Base-by-base conservation (phyloP, 139 green algal genomes). In the Auxenochlorella protothecoides region DNA sequence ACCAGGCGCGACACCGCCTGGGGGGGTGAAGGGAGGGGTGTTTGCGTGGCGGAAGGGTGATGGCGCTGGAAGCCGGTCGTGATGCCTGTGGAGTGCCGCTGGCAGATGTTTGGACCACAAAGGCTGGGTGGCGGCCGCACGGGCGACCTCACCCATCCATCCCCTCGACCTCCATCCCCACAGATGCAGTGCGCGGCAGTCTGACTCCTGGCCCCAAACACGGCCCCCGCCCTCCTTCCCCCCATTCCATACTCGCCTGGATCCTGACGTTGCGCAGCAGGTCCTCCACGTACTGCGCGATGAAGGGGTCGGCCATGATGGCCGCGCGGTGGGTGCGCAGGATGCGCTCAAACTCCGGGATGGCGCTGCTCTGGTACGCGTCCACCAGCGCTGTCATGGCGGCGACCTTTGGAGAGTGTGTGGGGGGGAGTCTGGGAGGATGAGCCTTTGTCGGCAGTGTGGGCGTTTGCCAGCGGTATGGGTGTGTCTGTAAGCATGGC, bases 301-400 rank as follows among this genome's bases (percentile, higher is more conserved):
- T 96, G 83, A 98, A 99, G 10, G 86, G 68, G 79, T 98, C 94
- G n/a, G 92, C 94, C 86, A 96, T 91, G 75, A 99, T 94, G 44
- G 89, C 64, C 15, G n/a, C 53, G 11, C 71, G 61, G 76, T 93
- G 89, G 15, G 74, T 85, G 51, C 69, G 80, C 51, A 98, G 82
- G 61, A 97, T 92, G n/a, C 79, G 78, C 81, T 99, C 94, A 85
- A 99, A 99, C 59, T 91, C 85, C 53, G 78, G 77, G 79, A 99
- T 97, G 72, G 96, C 80, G 67, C 93, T 96, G 15, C 69, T 71
- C 80, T 98, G 95, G 83, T 97, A 99, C 7, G 94, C 94, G 16
- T 87, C 86, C 57, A 99, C 95, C 53, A 99, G 85, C 65, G 89
- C 85, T 9, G 93, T 97, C 92, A 99, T 99, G 14, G 92, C 92